Evolutionary conservation across 345 rosid genomes (phyloP).

Genomic region (Bretschneidera sinensis): DNA sequence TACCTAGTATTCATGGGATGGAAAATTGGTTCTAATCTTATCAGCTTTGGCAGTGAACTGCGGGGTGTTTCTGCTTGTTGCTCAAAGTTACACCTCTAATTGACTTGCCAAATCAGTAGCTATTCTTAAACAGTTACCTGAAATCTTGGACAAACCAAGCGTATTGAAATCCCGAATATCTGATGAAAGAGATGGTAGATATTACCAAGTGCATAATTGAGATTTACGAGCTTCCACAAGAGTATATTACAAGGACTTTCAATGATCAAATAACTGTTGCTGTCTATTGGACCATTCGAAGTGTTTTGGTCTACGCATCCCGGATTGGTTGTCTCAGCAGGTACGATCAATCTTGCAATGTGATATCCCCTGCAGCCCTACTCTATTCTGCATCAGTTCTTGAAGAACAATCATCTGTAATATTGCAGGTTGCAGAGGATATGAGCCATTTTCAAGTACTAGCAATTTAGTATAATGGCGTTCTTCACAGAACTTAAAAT

Average conservation of each 20-base stretch:
- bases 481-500: too few species aligned
- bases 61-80: constrained; percentile 77
- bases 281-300: constrained; percentile 78
- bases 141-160: constrained; percentile 43
- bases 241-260: constrained; percentile 42
- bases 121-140: constrained; percentile 66
- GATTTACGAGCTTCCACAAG: constrained; percentile 55
- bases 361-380: too few species aligned
- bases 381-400: not conserved
- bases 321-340: constrained; percentile 55
- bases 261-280: constrained; percentile 59
- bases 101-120: constrained; percentile 80
- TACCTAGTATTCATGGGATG: constrained; percentile 70
- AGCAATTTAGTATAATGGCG: too few species aligned
- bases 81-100: constrained; percentile 58
- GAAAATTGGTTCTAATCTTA: constrained; percentile 64
- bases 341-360: not conserved
- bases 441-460: too few species aligned
- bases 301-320: constrained; percentile 57
- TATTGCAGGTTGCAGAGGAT: too few species aligned
- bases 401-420: too few species aligned
- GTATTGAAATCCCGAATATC: constrained; percentile 34
- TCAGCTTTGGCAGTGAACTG: constrained; percentile 81
- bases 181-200: constrained; percentile 60
- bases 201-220: constrained; percentile 50